These are phyloP conservation scores for Pseudogymnoascus sp. DNA, from an alignment of 2,329 filamentous ascomycete genomes.

Conservation along the genomic window DNA sequence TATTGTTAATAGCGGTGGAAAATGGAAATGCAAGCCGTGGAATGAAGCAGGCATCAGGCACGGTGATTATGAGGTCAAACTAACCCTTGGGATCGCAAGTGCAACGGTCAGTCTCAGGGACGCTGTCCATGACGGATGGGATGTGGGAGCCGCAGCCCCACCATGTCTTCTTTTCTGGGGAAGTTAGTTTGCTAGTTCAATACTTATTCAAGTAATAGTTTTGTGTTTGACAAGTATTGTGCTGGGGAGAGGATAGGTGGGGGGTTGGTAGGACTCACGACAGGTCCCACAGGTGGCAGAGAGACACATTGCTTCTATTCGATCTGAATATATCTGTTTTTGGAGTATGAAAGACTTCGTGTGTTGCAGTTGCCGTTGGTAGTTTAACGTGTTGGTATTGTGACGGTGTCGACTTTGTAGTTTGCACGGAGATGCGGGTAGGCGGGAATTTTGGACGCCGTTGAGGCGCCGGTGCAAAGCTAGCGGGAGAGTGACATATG, in stretches of 20 bases:
- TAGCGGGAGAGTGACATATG: not conserved
- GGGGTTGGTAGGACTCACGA: conserved; percentile 33
- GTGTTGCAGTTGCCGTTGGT: not conserved
- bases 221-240: conserved; percentile 9
- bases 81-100: conserved; percentile 32
- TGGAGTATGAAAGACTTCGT: not conserved
- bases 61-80: not conserved
- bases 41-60: no score
- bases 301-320: conserved; percentile 39
- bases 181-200: not conserved
- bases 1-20: not conserved
- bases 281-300: conserved; percentile 43
- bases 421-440: not conserved
- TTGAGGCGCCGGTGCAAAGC: not conserved
- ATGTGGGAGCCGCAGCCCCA: conserved; percentile 45
- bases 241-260: not conserved
- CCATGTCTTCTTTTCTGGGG: conserved; percentile 43
- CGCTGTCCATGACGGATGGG: conserved; percentile 42
- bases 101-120: conserved; percentile 45
- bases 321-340: conserved; percentile 5
- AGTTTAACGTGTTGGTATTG: not conserved
- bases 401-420: not conserved
- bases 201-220: conserved; percentile 6
- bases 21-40: not conserved
- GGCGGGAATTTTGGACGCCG: not conserved